Conservation (phyloP, 129 eudicot genomes). For the Tanacetum coccineum region DNA sequence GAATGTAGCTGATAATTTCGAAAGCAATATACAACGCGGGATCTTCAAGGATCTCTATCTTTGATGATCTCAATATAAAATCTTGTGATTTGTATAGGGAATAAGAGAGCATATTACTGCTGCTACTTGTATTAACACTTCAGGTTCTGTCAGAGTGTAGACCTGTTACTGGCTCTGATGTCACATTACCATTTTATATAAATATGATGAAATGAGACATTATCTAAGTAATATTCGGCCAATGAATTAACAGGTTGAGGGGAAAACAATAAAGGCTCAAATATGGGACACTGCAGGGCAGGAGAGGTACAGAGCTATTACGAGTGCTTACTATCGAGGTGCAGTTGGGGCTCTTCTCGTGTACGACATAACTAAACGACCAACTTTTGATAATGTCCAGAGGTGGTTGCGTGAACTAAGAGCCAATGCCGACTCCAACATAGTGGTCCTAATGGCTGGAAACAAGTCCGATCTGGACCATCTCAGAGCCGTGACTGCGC, state of each 20-base stretch:
- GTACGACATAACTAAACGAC: slow-evolving; percentile 76
- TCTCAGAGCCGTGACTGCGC: slow-evolving; percentile 58
- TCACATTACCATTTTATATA: neutral
- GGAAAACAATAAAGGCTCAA: slow-evolving; percentile 86
- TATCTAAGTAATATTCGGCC: slow-evolving; percentile 1
- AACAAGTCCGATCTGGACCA: slow-evolving; percentile 78
- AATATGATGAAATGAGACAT: neutral
- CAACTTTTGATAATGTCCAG: slow-evolving; percentile 68
- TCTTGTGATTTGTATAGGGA: neutral
- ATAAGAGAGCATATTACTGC: neutral
- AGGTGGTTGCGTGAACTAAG: slow-evolving; percentile 76
- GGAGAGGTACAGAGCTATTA: slow-evolving; percentile 79
- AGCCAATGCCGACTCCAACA: slow-evolving; percentile 79
- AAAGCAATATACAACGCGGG: neutral
- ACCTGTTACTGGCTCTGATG: neutral
- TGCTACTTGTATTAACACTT: neutral
- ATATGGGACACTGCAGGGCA: slow-evolving; percentile 96
- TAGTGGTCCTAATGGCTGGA: slow-evolving; percentile 79
- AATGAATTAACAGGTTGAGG: slow-evolving; percentile 52
- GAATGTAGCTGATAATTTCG: neutral
- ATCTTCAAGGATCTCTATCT: neutral
- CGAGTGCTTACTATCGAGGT: slow-evolving; percentile 87
- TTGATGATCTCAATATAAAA: neutral
- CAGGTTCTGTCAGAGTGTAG: neutral
- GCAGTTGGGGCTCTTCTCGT: slow-evolving; percentile 81